A percentile compares a stretch with the other conserved stretches of the same genome.
phyloP scores from a whole-genome alignment of 1,284 basidiomycete genomes.

The Ganoderma lingzhi region DNA sequence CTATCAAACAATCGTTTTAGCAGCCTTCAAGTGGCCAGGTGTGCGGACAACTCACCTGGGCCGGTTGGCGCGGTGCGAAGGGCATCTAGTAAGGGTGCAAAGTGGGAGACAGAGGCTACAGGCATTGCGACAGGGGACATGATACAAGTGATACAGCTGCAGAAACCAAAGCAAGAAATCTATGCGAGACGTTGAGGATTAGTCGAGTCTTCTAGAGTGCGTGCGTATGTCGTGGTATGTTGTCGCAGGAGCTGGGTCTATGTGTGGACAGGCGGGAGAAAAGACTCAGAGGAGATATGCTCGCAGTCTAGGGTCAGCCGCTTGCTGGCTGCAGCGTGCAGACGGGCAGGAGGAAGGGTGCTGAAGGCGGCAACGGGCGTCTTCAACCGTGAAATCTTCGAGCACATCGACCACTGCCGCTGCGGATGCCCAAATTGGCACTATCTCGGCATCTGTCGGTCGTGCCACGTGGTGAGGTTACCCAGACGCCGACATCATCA shows the following conservation, averaged over 20 bases:
- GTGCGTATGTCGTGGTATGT: constrained; percentile 24
- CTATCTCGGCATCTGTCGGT: neutral
- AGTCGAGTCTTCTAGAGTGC: constrained; percentile 32
- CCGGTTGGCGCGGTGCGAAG: constrained; percentile 76
- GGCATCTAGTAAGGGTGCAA: constrained; percentile 65
- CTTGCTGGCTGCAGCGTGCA: constrained; percentile 24
- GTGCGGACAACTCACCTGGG: constrained; percentile 58
- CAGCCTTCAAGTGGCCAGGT: neutral
- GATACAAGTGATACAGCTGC: constrained; percentile 35
- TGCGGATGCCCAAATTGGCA: constrained; percentile 25
- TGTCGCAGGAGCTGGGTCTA: constrained; percentile 14
- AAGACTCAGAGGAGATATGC: constrained; percentile 9
- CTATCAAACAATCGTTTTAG: constrained; percentile 45
- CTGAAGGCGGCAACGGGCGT: constrained; percentile 12
- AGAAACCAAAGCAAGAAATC: constrained; percentile 24
- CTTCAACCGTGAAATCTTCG: constrained; percentile 7
- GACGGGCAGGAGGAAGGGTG: constrained; percentile 17
- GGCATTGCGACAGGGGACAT: constrained; percentile 68
- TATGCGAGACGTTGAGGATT: constrained; percentile 32
- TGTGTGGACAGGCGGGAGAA: neutral
- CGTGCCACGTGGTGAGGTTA: neutral
- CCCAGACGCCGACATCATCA: neutral
- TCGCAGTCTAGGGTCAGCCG: constrained; percentile 20
- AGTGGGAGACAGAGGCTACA: constrained; percentile 51
- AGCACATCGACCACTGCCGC: constrained; percentile 20